Conservation (phyloP, 345 rosid genomes). For the Gossypium arboreum region DNA sequence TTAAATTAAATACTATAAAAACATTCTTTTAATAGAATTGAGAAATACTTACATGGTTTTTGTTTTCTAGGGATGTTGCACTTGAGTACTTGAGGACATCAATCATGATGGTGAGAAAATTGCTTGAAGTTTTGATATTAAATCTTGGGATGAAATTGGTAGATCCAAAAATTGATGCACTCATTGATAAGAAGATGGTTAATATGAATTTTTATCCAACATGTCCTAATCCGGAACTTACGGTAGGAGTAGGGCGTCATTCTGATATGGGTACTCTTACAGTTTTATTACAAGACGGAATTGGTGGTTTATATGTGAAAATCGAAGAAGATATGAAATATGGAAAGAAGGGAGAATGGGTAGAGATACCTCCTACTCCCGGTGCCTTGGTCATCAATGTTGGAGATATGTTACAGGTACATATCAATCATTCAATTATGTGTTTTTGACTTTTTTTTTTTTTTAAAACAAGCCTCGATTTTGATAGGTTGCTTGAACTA, state of each 20-base stretch:
- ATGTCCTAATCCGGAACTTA: conserved; percentile 55
- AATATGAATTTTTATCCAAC: conserved; percentile 62
- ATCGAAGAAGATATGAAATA: conserved; percentile 15
- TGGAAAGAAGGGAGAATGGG: conserved; percentile 28
- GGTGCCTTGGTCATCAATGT: conserved; percentile 45
- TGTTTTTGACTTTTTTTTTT: too few species aligned
- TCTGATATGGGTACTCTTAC: conserved; percentile 60
- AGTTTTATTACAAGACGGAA: conserved; percentile 51
- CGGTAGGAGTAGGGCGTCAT: conserved; percentile 56
- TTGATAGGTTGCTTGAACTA: too few species aligned
- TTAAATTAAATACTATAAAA: too few species aligned
- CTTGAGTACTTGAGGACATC: conserved; percentile 44
- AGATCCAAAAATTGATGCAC: conserved; percentile 33
- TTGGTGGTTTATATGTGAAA: conserved; percentile 60
- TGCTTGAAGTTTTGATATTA: conserved; percentile 36
- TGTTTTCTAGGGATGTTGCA: conserved; percentile 35
- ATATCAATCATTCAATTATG: too few species aligned
- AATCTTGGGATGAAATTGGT: conserved; percentile 37
- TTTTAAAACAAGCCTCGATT: too few species aligned
- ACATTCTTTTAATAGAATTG: too few species aligned
- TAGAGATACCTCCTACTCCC: conserved; percentile 33
- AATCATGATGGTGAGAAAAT: conserved; percentile 34
- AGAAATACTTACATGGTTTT: too few species aligned
- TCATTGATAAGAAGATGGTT: conserved; percentile 41
- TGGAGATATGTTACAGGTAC: conserved; percentile 25